Evolutionary conservation across 2,329 filamentous ascomycete species (phyloP), one percentile per base, ranked within the genome.

Genomic region (Aspergillus calidoustus): DNA sequence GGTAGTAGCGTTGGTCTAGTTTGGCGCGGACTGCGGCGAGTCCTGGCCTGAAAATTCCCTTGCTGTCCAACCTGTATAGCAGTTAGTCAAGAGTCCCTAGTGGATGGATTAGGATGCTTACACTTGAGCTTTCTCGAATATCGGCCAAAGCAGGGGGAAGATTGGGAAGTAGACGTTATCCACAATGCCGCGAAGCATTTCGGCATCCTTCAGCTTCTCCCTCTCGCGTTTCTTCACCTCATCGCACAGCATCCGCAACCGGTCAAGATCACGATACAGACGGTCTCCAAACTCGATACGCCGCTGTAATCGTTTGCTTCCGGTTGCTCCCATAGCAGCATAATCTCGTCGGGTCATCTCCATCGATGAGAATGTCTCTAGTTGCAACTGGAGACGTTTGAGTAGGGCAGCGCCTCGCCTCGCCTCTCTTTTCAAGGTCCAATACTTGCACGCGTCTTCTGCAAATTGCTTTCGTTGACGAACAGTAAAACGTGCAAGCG

Each of bases 351-450:
- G 87, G 2, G 95, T 97, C 67, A 99, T 89, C 78, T 99, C 95
- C 90, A 97, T 97, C 0, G 93, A 97, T 7, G 94, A 94, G 76
- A 98, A 99, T 0, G 92, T 92, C 76, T 98, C 94, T 84, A 97
- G 91, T 76, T 97, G 93, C 60, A 98, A 81, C 75, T 99, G 95
- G 22, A 99, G 83, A 41, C 95, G 88, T 79, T 98, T 98, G 62
- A 99, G 84, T 59, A 99, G 83, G 4, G 95, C 92, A 31, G 95
- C 95, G 51, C 95, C 95, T 61, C 95, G 86, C 38, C 95, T 88
- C 64, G 94, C 91, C 76, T 99, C 95, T 59, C 95, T 88, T 80
- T 99, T 99, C 65, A 99, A 79, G 0, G 95, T 98, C 95, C 95
- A 99, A 78, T 98, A 99, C 69, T 92, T 93, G 80, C 94, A 98